Conservation (phyloP, 257 asterid species). For the Solanum chmielewskii region DNA sequence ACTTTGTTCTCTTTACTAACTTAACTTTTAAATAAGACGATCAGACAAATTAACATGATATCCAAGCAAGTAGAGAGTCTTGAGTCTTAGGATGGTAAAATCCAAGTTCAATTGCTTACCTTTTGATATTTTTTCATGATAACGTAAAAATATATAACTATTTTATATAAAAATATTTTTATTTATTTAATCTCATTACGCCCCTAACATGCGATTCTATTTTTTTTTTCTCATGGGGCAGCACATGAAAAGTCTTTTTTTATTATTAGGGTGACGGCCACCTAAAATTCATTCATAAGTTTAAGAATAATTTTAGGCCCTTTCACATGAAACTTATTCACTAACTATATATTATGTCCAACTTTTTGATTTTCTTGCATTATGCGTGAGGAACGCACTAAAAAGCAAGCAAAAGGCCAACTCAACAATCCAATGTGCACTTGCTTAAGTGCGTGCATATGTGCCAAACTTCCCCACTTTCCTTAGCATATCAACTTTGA, state of each 20-base stretch:
- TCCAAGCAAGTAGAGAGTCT: accelerated
- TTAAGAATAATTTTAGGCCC: background rate
- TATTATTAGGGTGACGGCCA: background rate
- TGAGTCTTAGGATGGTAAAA: background rate
- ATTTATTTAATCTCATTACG: background rate
- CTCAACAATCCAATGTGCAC: conserved; percentile 12
- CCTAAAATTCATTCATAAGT: background rate
- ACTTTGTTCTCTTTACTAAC: background rate
- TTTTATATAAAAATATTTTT: background rate
- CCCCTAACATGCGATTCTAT: background rate
- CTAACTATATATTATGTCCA: background rate
- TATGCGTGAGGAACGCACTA: conserved; percentile 29
- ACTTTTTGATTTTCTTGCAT: background rate
- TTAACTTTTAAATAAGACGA: background rate
- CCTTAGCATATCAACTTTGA: conserved; percentile 25
- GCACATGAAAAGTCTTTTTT: background rate
- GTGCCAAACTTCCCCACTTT: conserved; percentile 24
- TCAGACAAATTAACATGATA: background rate
- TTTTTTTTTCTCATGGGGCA: background rate
- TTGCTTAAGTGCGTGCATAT: conserved; percentile 32
- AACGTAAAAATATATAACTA: too few relatives aligned
- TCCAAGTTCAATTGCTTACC: background rate
- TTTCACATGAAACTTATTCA: background rate
- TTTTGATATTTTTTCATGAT: background rate
- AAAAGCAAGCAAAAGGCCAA: conserved; percentile 9